A percentile compares a stretch with the other conserved stretches of the same genome.
phyloP scores from a whole-genome alignment of 495 filamentous ascomycete species.

The Aspergillus diversus region DNA sequence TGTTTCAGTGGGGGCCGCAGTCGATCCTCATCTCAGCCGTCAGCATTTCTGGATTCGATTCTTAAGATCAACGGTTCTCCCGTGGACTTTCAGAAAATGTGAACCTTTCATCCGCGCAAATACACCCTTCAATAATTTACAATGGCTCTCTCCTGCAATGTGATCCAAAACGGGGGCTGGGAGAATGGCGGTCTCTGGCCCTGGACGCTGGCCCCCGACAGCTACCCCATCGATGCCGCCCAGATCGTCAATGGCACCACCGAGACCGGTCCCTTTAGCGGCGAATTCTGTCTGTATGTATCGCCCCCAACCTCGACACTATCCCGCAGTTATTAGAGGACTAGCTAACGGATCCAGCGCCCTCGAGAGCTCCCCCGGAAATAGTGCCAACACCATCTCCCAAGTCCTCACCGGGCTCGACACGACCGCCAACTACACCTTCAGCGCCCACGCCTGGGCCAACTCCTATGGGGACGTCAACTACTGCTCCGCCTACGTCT shows the following conservation, averaged over 20 bases:
- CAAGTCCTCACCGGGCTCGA: slow-evolving; percentile 6
- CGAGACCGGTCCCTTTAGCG: neutral
- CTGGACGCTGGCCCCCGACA: neutral
- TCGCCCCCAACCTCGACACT: neutral
- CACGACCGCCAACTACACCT: slow-evolving; percentile 1
- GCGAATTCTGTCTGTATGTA: slow-evolving; percentile 2
- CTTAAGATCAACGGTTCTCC: neutral
- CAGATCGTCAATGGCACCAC: neutral
- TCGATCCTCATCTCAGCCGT: slow-evolving; percentile 6
- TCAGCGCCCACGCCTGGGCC: slow-evolving; percentile 6
- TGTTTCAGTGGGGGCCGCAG: neutral
- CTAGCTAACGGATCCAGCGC: neutral
- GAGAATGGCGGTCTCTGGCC: slow-evolving; percentile 1
- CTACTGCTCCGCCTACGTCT: slow-evolving; percentile 8
- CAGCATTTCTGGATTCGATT: neutral
- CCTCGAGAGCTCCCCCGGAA: slow-evolving; percentile 6
- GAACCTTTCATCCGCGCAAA: neutral
- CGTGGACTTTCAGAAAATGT: neutral
- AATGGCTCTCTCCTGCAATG: slow-evolving; percentile 4
- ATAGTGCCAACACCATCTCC: slow-evolving; percentile 5
- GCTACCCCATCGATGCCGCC: neutral
- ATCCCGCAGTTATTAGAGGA: neutral
- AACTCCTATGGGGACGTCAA: neutral
- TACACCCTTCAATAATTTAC: neutral
- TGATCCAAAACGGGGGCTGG: neutral